Conservation (phyloP, 352 stramenopile genomes). For the Sclerospora graminicola region DNA sequence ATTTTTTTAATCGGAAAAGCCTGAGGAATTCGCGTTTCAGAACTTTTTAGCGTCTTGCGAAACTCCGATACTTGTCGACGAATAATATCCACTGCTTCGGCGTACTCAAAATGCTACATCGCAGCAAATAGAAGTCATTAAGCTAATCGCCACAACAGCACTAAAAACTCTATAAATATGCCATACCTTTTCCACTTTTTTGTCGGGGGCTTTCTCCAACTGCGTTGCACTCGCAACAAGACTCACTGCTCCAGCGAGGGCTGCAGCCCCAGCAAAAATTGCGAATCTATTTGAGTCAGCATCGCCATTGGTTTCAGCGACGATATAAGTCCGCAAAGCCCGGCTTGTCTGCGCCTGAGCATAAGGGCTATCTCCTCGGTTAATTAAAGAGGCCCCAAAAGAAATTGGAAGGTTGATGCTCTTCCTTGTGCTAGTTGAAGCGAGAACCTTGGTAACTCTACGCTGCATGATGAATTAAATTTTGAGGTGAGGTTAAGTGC, state of each 20-base stretch:
- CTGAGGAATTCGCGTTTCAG: constrained; percentile 61
- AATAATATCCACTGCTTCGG: constrained; percentile 52
- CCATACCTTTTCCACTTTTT: constrained; percentile 24
- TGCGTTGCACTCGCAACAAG: constrained; percentile 5
- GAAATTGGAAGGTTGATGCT: too few relatives aligned
- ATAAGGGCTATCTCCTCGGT: too few relatives aligned
- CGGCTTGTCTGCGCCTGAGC: background rate
- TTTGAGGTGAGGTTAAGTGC: too few relatives aligned
- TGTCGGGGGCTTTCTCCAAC: constrained; percentile 12
- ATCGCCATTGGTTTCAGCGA: constrained; percentile 2
- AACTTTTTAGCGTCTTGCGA: constrained; percentile 57
- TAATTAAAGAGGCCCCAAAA: too few relatives aligned
- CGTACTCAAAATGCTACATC: constrained; percentile 49
- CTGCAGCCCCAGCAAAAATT: constrained; percentile 11
- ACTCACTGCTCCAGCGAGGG: constrained; percentile 4
- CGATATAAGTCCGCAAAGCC: constrained; percentile 3
- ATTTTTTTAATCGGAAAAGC: constrained; percentile 78
- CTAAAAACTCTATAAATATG: background rate
- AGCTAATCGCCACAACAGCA: constrained; percentile 1
- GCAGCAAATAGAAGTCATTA: background rate
- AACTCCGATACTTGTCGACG: constrained; percentile 72
- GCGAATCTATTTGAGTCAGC: constrained; percentile 4
- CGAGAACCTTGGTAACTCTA: too few relatives aligned
- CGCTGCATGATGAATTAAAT: too few relatives aligned
- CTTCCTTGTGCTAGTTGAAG: too few relatives aligned